Evolutionary conservation across 2,329 filamentous ascomycete species (phyloP).

Genomic region (Talaromyces marneffei): DNA sequence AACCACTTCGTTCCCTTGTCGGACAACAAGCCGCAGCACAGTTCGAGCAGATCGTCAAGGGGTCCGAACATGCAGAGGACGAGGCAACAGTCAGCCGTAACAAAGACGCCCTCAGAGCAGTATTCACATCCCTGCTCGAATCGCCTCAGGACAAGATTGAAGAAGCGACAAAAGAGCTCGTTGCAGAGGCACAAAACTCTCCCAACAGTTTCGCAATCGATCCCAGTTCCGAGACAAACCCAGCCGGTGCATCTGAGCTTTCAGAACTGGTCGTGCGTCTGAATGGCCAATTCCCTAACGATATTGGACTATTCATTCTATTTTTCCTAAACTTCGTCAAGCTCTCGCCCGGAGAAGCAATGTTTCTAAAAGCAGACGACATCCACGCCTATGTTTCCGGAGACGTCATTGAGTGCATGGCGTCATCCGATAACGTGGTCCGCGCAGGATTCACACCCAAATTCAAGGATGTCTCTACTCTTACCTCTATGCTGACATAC

Average conservation of each 20-base stretch:
- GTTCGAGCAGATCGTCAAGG: slow-evolving; percentile 52
- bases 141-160: slow-evolving; percentile 62
- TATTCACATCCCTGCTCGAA: slow-evolving; percentile 77
- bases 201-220: slow-evolving; percentile 65
- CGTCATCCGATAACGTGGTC: slow-evolving; percentile 96
- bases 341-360: slow-evolving; percentile 80
- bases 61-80: slow-evolving; percentile 48
- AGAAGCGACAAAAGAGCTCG: slow-evolving; percentile 60
- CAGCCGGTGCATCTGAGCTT: slow-evolving; percentile 52
- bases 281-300: slow-evolving; percentile 76
- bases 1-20: slow-evolving; percentile 60
- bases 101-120: slow-evolving; percentile 69
- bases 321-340: slow-evolving; percentile 97
- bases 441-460: slow-evolving; percentile 96
- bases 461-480: slow-evolving; percentile 89
- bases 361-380: slow-evolving; percentile 94
- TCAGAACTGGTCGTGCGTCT: slow-evolving; percentile 71
- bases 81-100: slow-evolving; percentile 51
- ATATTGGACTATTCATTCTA: slow-evolving; percentile 89
- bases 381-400: slow-evolving; percentile 78
- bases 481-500: slow-evolving; percentile 91
- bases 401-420: slow-evolving; percentile 99
- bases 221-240: slow-evolving; percentile 30
- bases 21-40: slow-evolving; percentile 49
- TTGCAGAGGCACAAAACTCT: slow-evolving; percentile 63